Conservation (phyloP, 2,329 filamentous ascomycete species). For the Daldinia sp. region DNA sequence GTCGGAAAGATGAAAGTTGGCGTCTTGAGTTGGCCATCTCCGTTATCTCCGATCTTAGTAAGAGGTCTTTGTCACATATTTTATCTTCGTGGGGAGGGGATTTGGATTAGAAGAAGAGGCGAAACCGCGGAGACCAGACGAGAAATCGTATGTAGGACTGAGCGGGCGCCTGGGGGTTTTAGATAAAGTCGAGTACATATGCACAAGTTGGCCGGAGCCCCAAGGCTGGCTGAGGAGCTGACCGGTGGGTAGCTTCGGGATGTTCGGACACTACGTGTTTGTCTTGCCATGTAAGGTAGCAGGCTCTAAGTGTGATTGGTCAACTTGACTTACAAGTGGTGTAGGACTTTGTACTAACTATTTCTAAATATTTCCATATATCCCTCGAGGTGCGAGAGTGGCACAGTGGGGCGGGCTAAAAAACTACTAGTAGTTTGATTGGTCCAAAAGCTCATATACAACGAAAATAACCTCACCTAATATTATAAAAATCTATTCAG, state of each 20-base stretch:
- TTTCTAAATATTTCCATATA: slow-evolving; percentile 5
- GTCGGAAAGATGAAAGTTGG: slow-evolving; percentile 11
- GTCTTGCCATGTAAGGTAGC: slow-evolving; percentile 5
- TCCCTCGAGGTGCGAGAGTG: no score
- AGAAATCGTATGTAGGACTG: slow-evolving; percentile 24
- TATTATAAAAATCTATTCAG: no score
- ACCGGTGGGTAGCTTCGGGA: slow-evolving; percentile 23
- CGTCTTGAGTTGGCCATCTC: slow-evolving; percentile 9
- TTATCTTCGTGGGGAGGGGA: background rate
- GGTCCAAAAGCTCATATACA: no score
- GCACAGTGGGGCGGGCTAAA: no score
- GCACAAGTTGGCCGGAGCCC: slow-evolving; percentile 21
- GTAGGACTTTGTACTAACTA: background rate
- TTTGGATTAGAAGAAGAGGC: background rate
- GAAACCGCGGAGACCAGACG: background rate
- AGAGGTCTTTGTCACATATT: slow-evolving; percentile 11
- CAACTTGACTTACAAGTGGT: background rate
- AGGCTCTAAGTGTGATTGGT: slow-evolving; percentile 22
- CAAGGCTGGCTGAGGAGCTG: slow-evolving; percentile 15
- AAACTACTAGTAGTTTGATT: no score
- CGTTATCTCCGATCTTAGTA: background rate
- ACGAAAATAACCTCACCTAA: no score
- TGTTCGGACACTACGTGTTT: slow-evolving; percentile 18
- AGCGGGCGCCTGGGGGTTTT: slow-evolving; percentile 12
- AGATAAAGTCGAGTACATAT: slow-evolving; percentile 13